Evolutionary conservation across 345 rosid genomes (phyloP).

Genomic region (Turritis glabra): DNA sequence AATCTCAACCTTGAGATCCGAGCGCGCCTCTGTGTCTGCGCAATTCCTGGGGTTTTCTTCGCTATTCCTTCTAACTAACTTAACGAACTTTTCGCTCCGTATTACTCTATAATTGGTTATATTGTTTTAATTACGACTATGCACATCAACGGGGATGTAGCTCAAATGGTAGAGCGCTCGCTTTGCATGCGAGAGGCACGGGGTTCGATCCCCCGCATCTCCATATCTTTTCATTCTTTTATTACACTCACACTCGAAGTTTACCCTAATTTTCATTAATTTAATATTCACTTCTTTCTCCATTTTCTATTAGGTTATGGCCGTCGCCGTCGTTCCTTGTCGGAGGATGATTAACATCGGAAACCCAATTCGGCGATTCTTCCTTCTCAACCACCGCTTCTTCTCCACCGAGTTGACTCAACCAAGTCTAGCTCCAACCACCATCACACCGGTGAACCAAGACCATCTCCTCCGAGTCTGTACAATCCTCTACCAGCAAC

Average conservation of each 20-base stretch:
- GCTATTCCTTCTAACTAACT: slow-evolving; percentile 8
- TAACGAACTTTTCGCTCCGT: slow-evolving; percentile 22
- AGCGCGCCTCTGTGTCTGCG: slow-evolving; percentile 27
- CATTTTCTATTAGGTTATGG: background rate
- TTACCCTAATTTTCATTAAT: background rate
- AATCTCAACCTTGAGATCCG: slow-evolving; percentile 57
- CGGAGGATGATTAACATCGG: slow-evolving; percentile 24
- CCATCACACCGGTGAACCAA: slow-evolving; percentile 47
- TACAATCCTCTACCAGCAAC: slow-evolving; percentile 81
- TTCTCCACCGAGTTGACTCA: slow-evolving; percentile 22
- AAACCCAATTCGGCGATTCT: slow-evolving; percentile 16
- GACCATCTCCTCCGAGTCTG: slow-evolving; percentile 68
- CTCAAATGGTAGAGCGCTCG: slow-evolving; percentile 97
- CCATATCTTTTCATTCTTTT: slow-evolving; percentile 31
- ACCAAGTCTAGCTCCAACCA: slow-evolving; percentile 9
- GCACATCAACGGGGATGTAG: slow-evolving; percentile 59
- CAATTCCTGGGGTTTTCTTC: slow-evolving; percentile 16
- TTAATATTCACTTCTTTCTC: background rate
- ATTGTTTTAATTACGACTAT: background rate
- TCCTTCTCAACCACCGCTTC: slow-evolving; percentile 21
- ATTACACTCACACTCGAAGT: background rate
- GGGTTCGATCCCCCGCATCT: slow-evolving; percentile 64
- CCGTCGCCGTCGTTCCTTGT: slow-evolving; percentile 10
- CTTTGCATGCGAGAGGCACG: slow-evolving; percentile 44
- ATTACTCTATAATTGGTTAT: too few species aligned